Conservation (phyloP, 768 basidiomycete genomes). For the Phanerochaete carnosa region DNA sequence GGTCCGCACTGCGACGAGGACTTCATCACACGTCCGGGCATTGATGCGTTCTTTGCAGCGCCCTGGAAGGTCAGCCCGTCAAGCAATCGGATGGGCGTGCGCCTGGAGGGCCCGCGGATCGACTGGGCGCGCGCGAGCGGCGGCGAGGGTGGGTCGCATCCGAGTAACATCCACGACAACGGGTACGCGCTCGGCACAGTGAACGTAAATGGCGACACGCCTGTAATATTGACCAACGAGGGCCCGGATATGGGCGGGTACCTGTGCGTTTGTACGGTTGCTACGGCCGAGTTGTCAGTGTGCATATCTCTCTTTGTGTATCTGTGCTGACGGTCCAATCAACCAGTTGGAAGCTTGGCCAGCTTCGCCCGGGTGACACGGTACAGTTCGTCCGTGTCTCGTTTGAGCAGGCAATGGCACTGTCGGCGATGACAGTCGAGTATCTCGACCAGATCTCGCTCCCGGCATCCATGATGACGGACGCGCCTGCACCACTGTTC, state of each 20-base stretch:
- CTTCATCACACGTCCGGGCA: slow-evolving; percentile 49
- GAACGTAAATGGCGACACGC: slow-evolving; percentile 69
- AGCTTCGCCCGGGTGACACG: slow-evolving; percentile 53
- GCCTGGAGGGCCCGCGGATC: slow-evolving; percentile 51
- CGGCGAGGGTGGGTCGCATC: slow-evolving; percentile 67
- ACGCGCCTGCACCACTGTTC: not conserved
- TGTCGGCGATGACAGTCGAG: slow-evolving; percentile 20
- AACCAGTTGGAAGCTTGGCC: slow-evolving; percentile 65
- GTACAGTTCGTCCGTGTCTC: slow-evolving; percentile 51
- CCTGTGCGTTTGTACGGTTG: slow-evolving; percentile 52
- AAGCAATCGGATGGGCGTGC: slow-evolving; percentile 63
- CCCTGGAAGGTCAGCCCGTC: slow-evolving; percentile 51
- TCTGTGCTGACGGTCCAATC: not conserved
- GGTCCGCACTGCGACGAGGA: slow-evolving; percentile 63
- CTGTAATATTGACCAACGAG: slow-evolving; percentile 60
- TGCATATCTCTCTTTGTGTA: not conserved
- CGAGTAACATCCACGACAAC: slow-evolving; percentile 64
- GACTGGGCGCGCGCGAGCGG: slow-evolving; percentile 54
- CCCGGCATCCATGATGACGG: not conserved
- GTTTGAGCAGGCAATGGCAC: slow-evolving; percentile 35
- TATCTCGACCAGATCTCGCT: slow-evolving; percentile 30
- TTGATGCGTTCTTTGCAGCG: slow-evolving; percentile 47
- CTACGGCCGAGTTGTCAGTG: slow-evolving; percentile 49
- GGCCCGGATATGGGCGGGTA: slow-evolving; percentile 66
- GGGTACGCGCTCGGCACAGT: slow-evolving; percentile 52